Base-by-base conservation (phyloP, 176 grass and related monocot genomes). In the Phoenix roebelenii region DNA sequence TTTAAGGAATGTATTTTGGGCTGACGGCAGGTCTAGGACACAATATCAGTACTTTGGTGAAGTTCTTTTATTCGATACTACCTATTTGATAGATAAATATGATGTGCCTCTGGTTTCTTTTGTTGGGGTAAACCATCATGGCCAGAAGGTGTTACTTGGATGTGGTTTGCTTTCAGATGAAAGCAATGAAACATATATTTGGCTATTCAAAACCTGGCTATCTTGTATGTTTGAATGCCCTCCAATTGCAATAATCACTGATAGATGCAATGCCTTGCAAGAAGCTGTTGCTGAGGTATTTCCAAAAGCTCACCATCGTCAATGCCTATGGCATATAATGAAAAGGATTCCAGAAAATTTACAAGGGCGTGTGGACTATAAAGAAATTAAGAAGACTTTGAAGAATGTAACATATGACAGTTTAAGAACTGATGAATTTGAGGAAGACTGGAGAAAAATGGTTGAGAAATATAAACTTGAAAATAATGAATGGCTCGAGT, bases 1-100 rank as follows among this genome's bases (percentile, higher is more conserved):
- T 48, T 60, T 71, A 10, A 60, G 44, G 32, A 71, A 60, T 24
- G 24, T 71, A 9, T 71, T 71, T 49, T 71, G 68, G 68, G 55
- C 68, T 26, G 68, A 71, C 28, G 68, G 56, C 22, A 71, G 68
- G 56, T 60, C 30, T 50, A 51, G 57, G 23, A 59, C 55, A 10
- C 39, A 56, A 60, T 71, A 60, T 51, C 68, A 71, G 19, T 71
- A 71, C 23, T 71, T 71, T 71, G 56, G 68, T 15, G 68, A 71
- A 52, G 68, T 71, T 44, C 20, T 71, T 50, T 57, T 44, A 10
- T 6, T 71, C 16, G 68, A 71, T 60, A 59, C 68, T 59, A 71
- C 68, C 23, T 60, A 18, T 20, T 60, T 71, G 23, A 59, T 58
- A 26, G 68, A 71, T 59, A 71, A 71, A 51, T 71, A 71, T 60